Conservation (phyloP, 768 basidiomycete species). For the Podaxis sp. region DNA sequence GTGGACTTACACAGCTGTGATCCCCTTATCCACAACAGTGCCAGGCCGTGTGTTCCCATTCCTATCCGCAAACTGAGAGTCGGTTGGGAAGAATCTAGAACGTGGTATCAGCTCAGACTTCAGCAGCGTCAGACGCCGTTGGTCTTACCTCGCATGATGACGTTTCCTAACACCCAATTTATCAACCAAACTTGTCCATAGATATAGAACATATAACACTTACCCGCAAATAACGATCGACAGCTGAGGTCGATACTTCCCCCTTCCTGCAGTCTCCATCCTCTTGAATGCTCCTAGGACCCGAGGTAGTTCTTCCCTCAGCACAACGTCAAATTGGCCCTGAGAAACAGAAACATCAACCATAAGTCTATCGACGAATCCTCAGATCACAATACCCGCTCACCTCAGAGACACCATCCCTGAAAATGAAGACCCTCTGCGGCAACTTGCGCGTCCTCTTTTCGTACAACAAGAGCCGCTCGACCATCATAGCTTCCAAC, state of each 20-base stretch:
- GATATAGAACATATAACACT: slow-evolving; percentile 12
- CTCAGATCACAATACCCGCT: background rate
- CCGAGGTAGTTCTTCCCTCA: slow-evolving; percentile 58
- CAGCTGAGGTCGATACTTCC: slow-evolving; percentile 56
- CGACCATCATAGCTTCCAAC: slow-evolving; percentile 64
- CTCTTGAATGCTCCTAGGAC: slow-evolving; percentile 61
- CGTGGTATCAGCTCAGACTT: slow-evolving; percentile 18
- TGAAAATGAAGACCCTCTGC: slow-evolving; percentile 66
- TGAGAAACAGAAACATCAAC: slow-evolving; percentile 25
- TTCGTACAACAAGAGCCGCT: slow-evolving; percentile 60
- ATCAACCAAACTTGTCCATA: background rate
- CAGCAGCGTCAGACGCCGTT: no score
- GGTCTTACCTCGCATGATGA: slow-evolving; percentile 51
- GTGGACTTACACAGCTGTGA: slow-evolving; percentile 59
- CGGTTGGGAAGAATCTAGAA: slow-evolving; percentile 54
- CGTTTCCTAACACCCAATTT: slow-evolving; percentile 47
- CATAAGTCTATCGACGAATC: background rate
- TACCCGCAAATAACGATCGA: slow-evolving; percentile 77
- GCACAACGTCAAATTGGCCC: slow-evolving; percentile 71
- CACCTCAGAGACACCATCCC: slow-evolving; percentile 84
- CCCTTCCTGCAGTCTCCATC: slow-evolving; percentile 37
- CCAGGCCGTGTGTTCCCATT: slow-evolving; percentile 81
- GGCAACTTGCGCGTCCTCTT: slow-evolving; percentile 58
- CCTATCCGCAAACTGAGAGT: slow-evolving; percentile 45
- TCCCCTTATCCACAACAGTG: slow-evolving; percentile 76